phyloP scores from a whole-genome alignment of 208 protist genomes.

The Vickermania spadyakhi region DNA sequence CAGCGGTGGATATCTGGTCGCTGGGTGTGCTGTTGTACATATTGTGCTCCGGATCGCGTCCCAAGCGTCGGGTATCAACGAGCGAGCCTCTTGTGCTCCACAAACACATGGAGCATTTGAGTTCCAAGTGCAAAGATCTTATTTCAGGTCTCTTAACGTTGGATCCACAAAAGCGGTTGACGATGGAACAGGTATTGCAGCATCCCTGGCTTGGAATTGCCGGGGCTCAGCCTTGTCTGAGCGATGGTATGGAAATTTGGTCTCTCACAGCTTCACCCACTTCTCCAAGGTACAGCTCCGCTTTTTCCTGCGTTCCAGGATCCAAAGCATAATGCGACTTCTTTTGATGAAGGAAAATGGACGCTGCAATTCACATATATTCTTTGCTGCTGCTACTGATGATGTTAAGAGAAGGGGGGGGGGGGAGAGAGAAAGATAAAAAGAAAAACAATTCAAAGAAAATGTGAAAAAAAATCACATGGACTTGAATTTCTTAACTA shows the following conservation, averaged over 20 bases:
- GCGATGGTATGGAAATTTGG: conserved; percentile 11
- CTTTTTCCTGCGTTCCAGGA: no score
- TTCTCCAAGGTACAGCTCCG: conserved; percentile 12
- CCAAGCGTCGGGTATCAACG: conserved; percentile 13
- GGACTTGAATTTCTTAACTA: no score
- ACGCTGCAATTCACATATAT: no score
- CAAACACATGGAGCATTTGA: conserved; percentile 23
- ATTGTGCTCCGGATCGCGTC: conserved; percentile 54
- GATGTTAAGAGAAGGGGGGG: no score
- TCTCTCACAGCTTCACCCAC: conserved; percentile 13
- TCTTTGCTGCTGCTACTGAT: no score
- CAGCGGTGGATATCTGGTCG: conserved; percentile 59
- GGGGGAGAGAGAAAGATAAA: no score
- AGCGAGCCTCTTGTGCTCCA: conserved; percentile 13
- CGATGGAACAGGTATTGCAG: conserved; percentile 17
- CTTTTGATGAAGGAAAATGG: no score
- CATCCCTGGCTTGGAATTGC: conserved; percentile 37
- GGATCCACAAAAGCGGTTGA: conserved; percentile 19
- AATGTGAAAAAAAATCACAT: no score
- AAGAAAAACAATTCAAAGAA: no score
- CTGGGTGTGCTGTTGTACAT: conserved; percentile 69
- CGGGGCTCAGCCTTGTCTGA: conserved; percentile 7
- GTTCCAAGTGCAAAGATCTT: conserved; percentile 24
- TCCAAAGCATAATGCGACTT: no score
- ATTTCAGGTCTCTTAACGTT: conserved; percentile 28